Base-by-base conservation (phyloP, 202 grass and related monocot species). In the Cymbopogon flexuosus region DNA sequence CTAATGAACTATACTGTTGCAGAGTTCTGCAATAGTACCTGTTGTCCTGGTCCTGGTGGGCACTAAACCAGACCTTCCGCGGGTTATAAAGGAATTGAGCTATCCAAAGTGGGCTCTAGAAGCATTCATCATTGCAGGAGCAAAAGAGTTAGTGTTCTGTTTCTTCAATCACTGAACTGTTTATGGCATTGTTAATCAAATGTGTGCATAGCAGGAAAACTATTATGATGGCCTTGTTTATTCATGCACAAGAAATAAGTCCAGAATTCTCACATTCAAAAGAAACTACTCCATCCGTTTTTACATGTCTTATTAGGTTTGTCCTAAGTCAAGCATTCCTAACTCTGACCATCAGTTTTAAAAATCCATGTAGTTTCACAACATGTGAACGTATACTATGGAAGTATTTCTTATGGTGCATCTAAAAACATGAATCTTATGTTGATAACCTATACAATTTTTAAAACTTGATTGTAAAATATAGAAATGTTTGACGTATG, bases 31-130 rank as follows among this genome's bases (percentile, higher is more conserved):
- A 65, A 75, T 96, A 72, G 69, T 93, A 40, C 90, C 93, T 88
- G 90, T 96, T 80, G 93, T 93, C 62, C 76, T 96, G 46, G 89
- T 91, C 19, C 69, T 93, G 61, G 67, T 93, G 77, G 72, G 87
- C 36, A 90, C 83, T 77, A 84, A 87, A 70, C 41, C 3, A 43
- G 71, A 62, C 18, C 59, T 83, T 59, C 88, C 93, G 41, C 21
- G 72, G 14, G 21, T 73, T 65, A 22, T 96, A 75, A 82, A 51
- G 30, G 30, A 65, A 16, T 84, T 96, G 14, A 87, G 90, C 85
- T 90, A 93, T 82, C 83, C 93, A 34, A 96, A 90, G 31, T 93
- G 93, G 93, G 84, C 88, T 65, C 62, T 96, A 77, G 85, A 96
- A 79, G 93, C 88, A 82, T 88, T 96, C 75, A 72, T 90, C 14